Conservation (phyloP, 495 filamentous ascomycete genomes). For the Xylaria acuta region DNA sequence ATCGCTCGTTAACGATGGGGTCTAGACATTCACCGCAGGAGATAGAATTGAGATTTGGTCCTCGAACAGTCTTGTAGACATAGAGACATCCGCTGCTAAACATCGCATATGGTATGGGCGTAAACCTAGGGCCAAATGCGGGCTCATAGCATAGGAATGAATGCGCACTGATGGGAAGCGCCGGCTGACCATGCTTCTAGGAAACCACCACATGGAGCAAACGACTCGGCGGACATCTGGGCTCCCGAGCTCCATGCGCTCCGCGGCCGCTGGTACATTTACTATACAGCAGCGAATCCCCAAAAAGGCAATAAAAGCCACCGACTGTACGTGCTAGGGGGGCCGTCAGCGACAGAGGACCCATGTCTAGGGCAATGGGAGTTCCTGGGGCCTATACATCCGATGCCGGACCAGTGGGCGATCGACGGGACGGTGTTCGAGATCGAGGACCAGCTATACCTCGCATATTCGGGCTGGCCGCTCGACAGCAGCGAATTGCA, state of each 20-base stretch:
- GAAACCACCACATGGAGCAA: conserved; percentile 39
- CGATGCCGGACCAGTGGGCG: conserved; percentile 41
- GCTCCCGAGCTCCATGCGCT: conserved; percentile 42
- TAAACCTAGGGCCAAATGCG: neutral
- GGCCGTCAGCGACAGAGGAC: conserved; percentile 32
- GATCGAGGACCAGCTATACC: conserved; percentile 33
- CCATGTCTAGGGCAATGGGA: conserved; percentile 40
- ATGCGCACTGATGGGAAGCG: neutral
- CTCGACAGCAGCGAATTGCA: conserved; percentile 25
- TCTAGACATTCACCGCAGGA: conserved; percentile 41
- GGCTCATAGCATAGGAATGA: neutral
- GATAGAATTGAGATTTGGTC: conserved; percentile 44
- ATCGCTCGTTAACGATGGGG: neutral
- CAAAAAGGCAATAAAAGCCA: conserved; percentile 39
- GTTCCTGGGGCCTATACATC: conserved; percentile 38
- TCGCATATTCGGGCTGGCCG: conserved; percentile 43
- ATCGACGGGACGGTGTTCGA: conserved; percentile 43
- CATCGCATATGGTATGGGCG: conserved; percentile 40
- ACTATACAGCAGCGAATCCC: conserved; percentile 40
- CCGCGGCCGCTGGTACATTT: conserved; percentile 43
- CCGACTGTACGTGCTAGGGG: conserved; percentile 43
- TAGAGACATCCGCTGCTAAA: conserved; percentile 35
- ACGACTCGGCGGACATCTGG: conserved; percentile 43
- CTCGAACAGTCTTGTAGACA: conserved; percentile 37
- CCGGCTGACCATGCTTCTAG: conserved; percentile 24